These are phyloP conservation scores for Stylonectria norvegica DNA, from an alignment of 2,329 filamentous ascomycete genomes.

Conservation along the genomic window DNA sequence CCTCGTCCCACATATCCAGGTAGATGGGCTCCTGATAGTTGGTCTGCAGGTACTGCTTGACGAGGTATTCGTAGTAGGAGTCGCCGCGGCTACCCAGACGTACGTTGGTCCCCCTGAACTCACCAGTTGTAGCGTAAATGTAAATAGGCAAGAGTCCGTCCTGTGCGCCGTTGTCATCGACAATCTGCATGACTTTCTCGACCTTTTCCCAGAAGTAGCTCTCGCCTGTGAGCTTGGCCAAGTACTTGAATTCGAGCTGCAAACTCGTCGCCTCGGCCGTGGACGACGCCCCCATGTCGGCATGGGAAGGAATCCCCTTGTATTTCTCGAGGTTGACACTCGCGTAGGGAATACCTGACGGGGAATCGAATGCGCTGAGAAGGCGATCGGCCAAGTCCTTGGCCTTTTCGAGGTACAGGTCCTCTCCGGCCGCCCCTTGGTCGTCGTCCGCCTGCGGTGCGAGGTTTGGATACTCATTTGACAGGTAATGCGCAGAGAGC, in stretches of 20 bases:
- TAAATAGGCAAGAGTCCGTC: slow-evolving; percentile 92
- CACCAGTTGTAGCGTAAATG: slow-evolving; percentile 73
- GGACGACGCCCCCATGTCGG: slow-evolving; percentile 82
- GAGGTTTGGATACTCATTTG: slow-evolving; percentile 74
- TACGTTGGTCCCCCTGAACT: slow-evolving; percentile 81
- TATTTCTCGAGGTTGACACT: slow-evolving; percentile 82
- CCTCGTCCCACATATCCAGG: slow-evolving; percentile 87
- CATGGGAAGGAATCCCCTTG: slow-evolving; percentile 75
- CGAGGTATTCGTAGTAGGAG: slow-evolving; percentile 98
- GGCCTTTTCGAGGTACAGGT: slow-evolving; percentile 93
- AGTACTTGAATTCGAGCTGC: slow-evolving; percentile 95
- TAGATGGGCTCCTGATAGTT: slow-evolving; percentile 82
- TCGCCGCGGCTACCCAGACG: slow-evolving; percentile 90
- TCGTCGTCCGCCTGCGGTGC: slow-evolving; percentile 72
- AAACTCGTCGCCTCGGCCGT: slow-evolving; percentile 90
- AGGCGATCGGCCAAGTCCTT: slow-evolving; percentile 87
- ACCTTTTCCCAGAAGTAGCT: slow-evolving; percentile 86
- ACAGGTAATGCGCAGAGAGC: slow-evolving; percentile 92
- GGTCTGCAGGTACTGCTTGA: slow-evolving; percentile 97
- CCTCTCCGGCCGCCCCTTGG: slow-evolving; percentile 70
- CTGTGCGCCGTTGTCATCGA: slow-evolving; percentile 74
- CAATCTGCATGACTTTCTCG: slow-evolving; percentile 86
- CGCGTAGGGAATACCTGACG: slow-evolving; percentile 82
- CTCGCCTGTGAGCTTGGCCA: slow-evolving; percentile 92
- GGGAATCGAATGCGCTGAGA: slow-evolving; percentile 81